Conservation (phyloP, 208 protist genomes). For the Trypanosoma platydactyli region DNA sequence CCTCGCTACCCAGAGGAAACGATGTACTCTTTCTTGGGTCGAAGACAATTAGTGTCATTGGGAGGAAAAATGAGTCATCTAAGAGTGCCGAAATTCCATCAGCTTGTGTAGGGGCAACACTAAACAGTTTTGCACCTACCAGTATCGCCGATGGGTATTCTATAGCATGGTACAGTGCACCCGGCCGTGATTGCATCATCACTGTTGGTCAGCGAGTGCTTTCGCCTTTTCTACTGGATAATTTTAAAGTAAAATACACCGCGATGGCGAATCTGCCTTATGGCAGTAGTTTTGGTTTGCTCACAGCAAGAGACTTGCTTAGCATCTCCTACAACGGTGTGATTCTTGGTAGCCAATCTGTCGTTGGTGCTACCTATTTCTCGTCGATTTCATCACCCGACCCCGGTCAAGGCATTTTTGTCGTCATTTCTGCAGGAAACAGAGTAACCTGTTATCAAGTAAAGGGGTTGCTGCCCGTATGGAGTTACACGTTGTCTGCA, state of each 20-base stretch:
- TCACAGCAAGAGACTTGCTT: not conserved
- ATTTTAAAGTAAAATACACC: not conserved
- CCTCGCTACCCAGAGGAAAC: not conserved
- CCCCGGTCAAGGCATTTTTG: constrained; percentile 15
- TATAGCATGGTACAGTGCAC: constrained; percentile 14
- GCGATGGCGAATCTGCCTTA: constrained; percentile 16
- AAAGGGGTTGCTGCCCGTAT: constrained; percentile 8
- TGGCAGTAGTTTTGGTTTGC: constrained; percentile 18
- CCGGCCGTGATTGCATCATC: constrained; percentile 18
- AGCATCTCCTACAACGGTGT: not conserved
- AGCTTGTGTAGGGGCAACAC: not conserved
- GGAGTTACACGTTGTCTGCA: constrained; percentile 14
- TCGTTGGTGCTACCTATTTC: constrained; percentile 2
- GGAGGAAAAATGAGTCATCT: not conserved
- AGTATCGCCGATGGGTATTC: not conserved
- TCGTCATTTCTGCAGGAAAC: constrained; percentile 3
- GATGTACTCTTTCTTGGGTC: constrained; percentile 14
- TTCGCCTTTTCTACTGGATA: constrained; percentile 11
- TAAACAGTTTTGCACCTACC: not conserved
- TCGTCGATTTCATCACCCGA: constrained; percentile 18
- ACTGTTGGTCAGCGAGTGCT: not conserved
- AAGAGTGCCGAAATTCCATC: constrained; percentile 3
- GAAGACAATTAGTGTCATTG: constrained; percentile 6
- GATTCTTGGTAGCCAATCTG: not conserved
- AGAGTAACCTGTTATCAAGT: constrained; percentile 15